phyloP scores from a whole-genome alignment of 805 yeast species.

The Starmerella geochares region DNA sequence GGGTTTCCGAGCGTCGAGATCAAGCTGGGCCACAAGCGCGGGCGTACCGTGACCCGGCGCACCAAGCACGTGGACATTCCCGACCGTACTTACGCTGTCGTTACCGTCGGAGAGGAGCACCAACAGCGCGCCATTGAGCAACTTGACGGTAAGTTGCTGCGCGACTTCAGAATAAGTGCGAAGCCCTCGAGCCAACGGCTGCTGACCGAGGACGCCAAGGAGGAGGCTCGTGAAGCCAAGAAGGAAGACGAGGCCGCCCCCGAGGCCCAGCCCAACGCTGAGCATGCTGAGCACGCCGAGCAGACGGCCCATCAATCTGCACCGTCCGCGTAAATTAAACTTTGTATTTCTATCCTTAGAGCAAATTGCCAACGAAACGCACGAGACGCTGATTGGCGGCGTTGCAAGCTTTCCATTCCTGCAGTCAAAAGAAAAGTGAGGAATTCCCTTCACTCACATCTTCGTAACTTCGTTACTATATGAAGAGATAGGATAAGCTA shows the following conservation, averaged over 20 bases:
- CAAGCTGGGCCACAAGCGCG: slow-evolving; percentile 7
- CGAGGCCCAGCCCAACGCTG: slow-evolving; percentile 3
- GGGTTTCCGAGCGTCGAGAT: slow-evolving; percentile 13
- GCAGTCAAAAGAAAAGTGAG: no score
- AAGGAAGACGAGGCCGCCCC: slow-evolving; percentile 4
- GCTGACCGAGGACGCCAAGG: not conserved
- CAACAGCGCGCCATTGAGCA: slow-evolving; percentile 64
- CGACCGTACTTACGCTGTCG: slow-evolving; percentile 39
- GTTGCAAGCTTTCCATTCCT: no score
- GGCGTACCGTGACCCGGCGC: slow-evolving; percentile 3
- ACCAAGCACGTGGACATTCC: slow-evolving; percentile 15
- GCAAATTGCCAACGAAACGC: no score
- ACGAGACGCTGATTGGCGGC: no score
- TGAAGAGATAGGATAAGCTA: no score
- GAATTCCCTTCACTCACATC: no score
- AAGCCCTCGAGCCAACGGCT: slow-evolving; percentile 1
- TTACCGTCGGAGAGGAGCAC: slow-evolving; percentile 47
- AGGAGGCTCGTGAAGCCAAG: not conserved
- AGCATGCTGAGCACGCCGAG: slow-evolving; percentile 15
- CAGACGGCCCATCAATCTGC: not conserved
- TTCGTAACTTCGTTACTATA: no score
- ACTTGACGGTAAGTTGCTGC: slow-evolving; percentile 54
- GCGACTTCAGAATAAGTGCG: slow-evolving; percentile 31
- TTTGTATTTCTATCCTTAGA: not conserved
- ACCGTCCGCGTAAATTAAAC: not conserved